Evolutionary conservation across 192 early-diverging fungal genomes (phyloP), one percentile per base, ranked within the genome.

Genomic region (Hyaloraphidium curvatum): DNA sequence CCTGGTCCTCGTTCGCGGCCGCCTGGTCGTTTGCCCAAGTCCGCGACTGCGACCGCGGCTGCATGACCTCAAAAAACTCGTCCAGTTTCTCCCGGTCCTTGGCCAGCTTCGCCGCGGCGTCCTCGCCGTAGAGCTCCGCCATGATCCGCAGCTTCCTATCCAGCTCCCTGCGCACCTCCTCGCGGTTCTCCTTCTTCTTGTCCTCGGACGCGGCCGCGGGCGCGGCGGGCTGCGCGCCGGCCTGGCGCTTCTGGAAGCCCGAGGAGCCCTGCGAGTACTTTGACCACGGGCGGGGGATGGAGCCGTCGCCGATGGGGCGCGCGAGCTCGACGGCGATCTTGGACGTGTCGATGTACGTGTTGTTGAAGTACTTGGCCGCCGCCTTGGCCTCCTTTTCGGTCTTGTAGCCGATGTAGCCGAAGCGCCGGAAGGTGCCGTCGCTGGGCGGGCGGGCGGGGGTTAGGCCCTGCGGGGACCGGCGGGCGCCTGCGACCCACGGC

Each of bases 11-110:
- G 13, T 50, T 65, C 17, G 59, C 59, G 35, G 53, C 40, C 25
- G 66, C 67, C 59, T 94, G 89, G 52, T 97, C 90, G 65, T 97
- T 94, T 2, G 81, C 77, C 93, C 93, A 97, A 1, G 87, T 86
- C 57, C 76, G 74, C 43, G 74, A 73, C 22, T 69, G 74, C 0
- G 79, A 72, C 25, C 90, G 76, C 2, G 89, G 82, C 28, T 78
- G 60, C 89, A 94, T 89, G 7, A 92, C 85, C 56, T 88, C 79
- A 60, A 93, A 61, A 57, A 71, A 75, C 41, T 97, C 93, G 50
- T 80, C 73, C 50, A 97, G 76, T 41, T 25, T 52, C 40, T 52
- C 59, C 59, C 41, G 25, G 28, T 51, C 31, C 21, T 41, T 33
- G 29, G 39, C 39, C 35, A n/a, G n/a, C n/a, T n/a, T n/a, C n/a